Evolutionary conservation across 2,329 filamentous ascomycete species (phyloP), one percentile per base, ranked within the genome.

Genomic region (Lasiodiplodia theobromae): DNA sequence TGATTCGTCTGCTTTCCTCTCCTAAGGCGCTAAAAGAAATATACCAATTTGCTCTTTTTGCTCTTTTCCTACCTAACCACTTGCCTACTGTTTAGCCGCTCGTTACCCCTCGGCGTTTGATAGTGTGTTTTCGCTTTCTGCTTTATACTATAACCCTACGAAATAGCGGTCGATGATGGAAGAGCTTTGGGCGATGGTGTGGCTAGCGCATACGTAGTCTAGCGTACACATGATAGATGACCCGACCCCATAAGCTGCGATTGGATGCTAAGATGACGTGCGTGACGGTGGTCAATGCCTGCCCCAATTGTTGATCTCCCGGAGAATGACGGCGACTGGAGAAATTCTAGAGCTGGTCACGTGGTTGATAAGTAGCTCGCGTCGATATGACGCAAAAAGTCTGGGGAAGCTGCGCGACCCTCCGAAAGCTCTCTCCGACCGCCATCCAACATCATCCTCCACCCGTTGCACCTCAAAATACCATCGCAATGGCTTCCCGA

Each of bases 21-120:
- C 68, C 65, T 70, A 68, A 72, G 77, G 78, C 77, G 78, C 77
- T 75, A 79, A 78, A 76, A 80, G 74, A 79, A 78, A 79, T 79
- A 80, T 80, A 80, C 78, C 78, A 79, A 77, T 78, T 78, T 79
- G 75, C 77, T 77, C 76, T 74, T 68, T 62, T 40, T 62, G 66
- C 56, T 68, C 44, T 40, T 31, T 44, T 23, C 37, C 60, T 23
- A 52, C 25, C 51, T 34, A 37, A 28, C 44, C 21, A 47, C 25
- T 37, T 52, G n/a, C 49, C 38, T 57, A 49, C 53, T 34, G 63
- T 66, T 44, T 66, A 47, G 49, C 63, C 63, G 52, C 63, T 66
- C 63, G 23, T 56, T 66, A 54, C 37, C 52, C 51, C 54, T 38
- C 31, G 63, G 51, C n/a, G 37, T 56, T 66, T 34, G 63, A 12